Evolutionary conservation across 129 eudicot species (phyloP).

Genomic region (Deinandra increscens): DNA sequence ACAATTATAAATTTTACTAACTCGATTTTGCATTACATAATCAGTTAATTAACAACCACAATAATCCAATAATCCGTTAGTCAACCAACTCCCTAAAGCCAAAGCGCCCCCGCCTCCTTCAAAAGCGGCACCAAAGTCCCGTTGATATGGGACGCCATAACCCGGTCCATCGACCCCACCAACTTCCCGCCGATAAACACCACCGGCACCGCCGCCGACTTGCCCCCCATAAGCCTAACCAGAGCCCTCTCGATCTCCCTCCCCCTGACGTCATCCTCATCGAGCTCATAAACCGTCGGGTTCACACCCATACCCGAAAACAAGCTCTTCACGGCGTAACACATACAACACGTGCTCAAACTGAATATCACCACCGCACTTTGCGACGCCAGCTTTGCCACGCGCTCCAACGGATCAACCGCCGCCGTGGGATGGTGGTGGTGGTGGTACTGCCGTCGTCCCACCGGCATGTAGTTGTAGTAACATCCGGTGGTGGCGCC

Average conservation of each 20-base stretch:
- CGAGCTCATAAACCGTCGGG: slow-evolving; percentile 1
- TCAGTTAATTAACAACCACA: too few relatives aligned
- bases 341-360: slow-evolving; percentile 3
- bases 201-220: not conserved
- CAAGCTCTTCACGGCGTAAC: not conserved
- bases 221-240: not conserved
- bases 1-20: too few relatives aligned
- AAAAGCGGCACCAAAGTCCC: not conserved
- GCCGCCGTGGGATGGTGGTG: not conserved
- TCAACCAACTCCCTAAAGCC: too few relatives aligned
- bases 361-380: slow-evolving; percentile 10
- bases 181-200: not conserved
- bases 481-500: not conserved
- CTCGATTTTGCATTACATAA: too few relatives aligned
- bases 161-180: not conserved
- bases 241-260: not conserved
- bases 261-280: not conserved
- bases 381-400: slow-evolving; percentile 1
- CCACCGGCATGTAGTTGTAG: not conserved
- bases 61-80: too few relatives aligned
- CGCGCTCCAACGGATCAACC: slow-evolving; percentile 1
- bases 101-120: slow-evolving; percentile 4
- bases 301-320: slow-evolving; percentile 4
- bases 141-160: not conserved
- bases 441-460: too few relatives aligned